Evolutionary conservation across 345 rosid genomes (phyloP).

Genomic region (Draba incana): DNA sequence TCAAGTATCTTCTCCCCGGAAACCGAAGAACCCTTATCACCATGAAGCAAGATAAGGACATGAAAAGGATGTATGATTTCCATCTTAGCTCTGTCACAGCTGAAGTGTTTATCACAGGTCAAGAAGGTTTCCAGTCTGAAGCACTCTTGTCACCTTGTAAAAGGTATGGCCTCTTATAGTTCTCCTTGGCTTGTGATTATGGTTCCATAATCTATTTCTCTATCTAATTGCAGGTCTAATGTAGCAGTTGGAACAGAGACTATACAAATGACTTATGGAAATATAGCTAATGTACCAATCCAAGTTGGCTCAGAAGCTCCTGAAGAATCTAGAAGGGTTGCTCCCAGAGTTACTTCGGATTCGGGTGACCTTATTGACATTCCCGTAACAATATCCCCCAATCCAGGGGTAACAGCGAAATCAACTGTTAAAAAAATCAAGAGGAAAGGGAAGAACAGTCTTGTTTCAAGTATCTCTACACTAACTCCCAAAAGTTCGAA

Average conservation of each 20-base stretch:
- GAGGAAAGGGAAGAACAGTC: conserved; percentile 39
- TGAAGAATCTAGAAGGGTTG: conserved; percentile 24
- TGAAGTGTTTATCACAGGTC: conserved; percentile 66
- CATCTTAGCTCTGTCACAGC: conserved; percentile 72
- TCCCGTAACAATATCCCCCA: conserved; percentile 39
- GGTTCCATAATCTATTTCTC: conserved; percentile 8
- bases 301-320: conserved; percentile 30
- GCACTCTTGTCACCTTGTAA: conserved; percentile 33
- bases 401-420: conserved; percentile 33
- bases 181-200: not conserved
- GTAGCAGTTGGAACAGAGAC: conserved; percentile 53
- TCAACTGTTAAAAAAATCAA: conserved; percentile 32
- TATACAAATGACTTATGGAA: conserved; percentile 35
- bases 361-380: conserved; percentile 35
- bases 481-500: conserved; percentile 37
- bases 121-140: conserved; percentile 59
- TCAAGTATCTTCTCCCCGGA: conserved; percentile 92
- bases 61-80: conserved; percentile 81
- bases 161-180: conserved; percentile 50
- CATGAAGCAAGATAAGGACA: conserved; percentile 70
- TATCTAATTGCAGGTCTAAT: conserved; percentile 51
- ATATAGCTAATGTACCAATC: conserved; percentile 39
- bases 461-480: conserved; percentile 25
- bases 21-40: conserved; percentile 71
- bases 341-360: conserved; percentile 33